These are phyloP conservation scores for Pyrenophora graminea DNA, from an alignment of 2,329 filamentous ascomycete species.

Conservation along the genomic window DNA sequence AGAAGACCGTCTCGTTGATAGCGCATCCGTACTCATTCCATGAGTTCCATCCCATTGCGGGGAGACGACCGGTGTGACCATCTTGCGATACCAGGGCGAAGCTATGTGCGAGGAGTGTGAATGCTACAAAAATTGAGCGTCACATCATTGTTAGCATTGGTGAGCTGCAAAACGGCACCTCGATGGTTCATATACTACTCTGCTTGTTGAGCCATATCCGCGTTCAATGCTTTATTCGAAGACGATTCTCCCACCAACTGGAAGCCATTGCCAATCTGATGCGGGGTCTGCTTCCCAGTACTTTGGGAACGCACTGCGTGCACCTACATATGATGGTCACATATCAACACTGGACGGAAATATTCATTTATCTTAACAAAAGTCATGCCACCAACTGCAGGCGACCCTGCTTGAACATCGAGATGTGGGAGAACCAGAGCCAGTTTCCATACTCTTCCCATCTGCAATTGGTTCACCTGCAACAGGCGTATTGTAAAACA, in stretches of 20 bases:
- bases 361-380: background rate
- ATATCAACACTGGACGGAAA: background rate
- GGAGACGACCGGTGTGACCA: slow-evolving; percentile 20
- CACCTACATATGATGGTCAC: background rate
- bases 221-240: too few species aligned
- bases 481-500: too few species aligned
- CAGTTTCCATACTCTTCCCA: too few species aligned
- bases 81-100: slow-evolving; percentile 14
- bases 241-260: too few species aligned
- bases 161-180: background rate
- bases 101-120: slow-evolving; percentile 1
- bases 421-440: background rate
- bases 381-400: too few species aligned
- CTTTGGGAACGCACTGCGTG: background rate
- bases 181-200: too few species aligned
- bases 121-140: background rate
- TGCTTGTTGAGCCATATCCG: too few species aligned
- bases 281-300: background rate
- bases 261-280: background rate
- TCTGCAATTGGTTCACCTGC: too few species aligned
- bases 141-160: background rate
- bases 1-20: slow-evolving; percentile 28
- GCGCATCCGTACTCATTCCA: slow-evolving; percentile 31
- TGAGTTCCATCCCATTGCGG: slow-evolving; percentile 31
- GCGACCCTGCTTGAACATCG: too few species aligned